Evolutionary conservation across 2,329 filamentous ascomycete genomes (phyloP), one percentile per base, ranked within the genome.

Genomic region (Hirsutella thompsonii): DNA sequence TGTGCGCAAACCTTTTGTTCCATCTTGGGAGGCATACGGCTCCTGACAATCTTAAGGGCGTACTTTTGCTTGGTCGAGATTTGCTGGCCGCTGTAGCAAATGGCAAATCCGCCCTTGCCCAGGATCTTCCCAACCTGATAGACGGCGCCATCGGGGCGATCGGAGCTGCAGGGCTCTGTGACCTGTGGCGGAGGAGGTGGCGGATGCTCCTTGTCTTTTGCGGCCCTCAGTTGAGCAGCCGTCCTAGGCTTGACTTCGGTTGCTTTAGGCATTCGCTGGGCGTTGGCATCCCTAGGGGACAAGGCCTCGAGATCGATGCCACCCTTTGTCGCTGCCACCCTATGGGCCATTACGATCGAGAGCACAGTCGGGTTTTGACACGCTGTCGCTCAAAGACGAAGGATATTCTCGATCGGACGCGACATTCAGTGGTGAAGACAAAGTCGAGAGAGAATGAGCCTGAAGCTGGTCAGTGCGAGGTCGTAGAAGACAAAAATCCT

Each of bases 1-100:
- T n/a, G 8, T 5, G 16, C 18, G 20, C 60, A 39, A 46, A 86
- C 83, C 78, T 89, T 89, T 61, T 89, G 83, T 56, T 85, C 82
- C 72, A 89, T 82, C 61, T 88, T 89, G 44, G 76, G 66, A 8
- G 82, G 81, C 83, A 89, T 89, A 55, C 81, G 76, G 53, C 81
- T 84, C 64, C 81, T 84, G 55, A 90, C 84, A 55, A 90, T 86
- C 67, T 90, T 90, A 52, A 90, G 68, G 36, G 84, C 84, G 56
- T 79, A 82, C 49, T 73, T 72, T 54, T 81, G 78, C 52, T 74
- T 81, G 5, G 75, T 76, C 10, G 79, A 75, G 40, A 76, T 67
- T 41, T 83, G 63, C 50, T 81, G 76, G 37, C 80, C 83, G 50
- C 79, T 76, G 55, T 89, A 83, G 63, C 83, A 89, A 46, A 89